Evolutionary conservation across 2,329 filamentous ascomycete species (phyloP).

Genomic region (Capronia americana): DNA sequence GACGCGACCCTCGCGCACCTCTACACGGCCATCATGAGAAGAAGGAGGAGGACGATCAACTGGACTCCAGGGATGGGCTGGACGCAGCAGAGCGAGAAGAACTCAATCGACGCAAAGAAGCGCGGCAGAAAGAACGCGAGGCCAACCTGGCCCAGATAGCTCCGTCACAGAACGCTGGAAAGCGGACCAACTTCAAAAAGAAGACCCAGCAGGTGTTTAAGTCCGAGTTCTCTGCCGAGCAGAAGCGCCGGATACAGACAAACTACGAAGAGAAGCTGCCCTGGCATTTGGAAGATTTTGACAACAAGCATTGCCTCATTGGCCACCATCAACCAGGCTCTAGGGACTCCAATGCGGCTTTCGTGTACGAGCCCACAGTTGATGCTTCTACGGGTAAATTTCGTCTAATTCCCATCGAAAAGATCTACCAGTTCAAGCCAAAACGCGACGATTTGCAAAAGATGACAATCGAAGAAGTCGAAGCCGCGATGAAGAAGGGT

Average conservation of each 20-base stretch:
- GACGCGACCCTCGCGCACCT: constrained; percentile 79
- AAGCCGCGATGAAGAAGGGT: constrained; percentile 81
- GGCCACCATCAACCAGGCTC: constrained; percentile 89
- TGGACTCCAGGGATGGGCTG: constrained; percentile 68
- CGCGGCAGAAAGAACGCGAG: constrained; percentile 83
- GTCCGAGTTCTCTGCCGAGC: constrained; percentile 71
- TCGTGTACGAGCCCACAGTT: constrained; percentile 68
- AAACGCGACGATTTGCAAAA: constrained; percentile 80
- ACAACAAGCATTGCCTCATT: constrained; percentile 93
- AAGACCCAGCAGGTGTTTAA: constrained; percentile 87
- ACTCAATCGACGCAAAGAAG: constrained; percentile 57
- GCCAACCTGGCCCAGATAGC: constrained; percentile 92
- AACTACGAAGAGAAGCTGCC: constrained; percentile 94
- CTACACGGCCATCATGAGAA: constrained; percentile 52
- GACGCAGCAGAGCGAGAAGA: constrained; percentile 54
- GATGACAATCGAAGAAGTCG: constrained; percentile 81
- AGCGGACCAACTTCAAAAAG: constrained; percentile 72
- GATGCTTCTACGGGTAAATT: constrained; percentile 68
- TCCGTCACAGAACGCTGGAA: constrained; percentile 72
- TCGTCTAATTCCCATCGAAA: constrained; percentile 84
- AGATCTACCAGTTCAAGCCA: constrained; percentile 87
- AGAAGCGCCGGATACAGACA: constrained; percentile 68
- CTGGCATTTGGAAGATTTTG: constrained; percentile 96
- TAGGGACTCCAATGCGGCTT: constrained; percentile 79
- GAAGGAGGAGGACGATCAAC: constrained; percentile 44